Percentiles rank a stretch among this genome's conserved stretches.
Evolutionary conservation across 257 asterid species (phyloP).

Genomic region (Solanum tacnaense): DNA sequence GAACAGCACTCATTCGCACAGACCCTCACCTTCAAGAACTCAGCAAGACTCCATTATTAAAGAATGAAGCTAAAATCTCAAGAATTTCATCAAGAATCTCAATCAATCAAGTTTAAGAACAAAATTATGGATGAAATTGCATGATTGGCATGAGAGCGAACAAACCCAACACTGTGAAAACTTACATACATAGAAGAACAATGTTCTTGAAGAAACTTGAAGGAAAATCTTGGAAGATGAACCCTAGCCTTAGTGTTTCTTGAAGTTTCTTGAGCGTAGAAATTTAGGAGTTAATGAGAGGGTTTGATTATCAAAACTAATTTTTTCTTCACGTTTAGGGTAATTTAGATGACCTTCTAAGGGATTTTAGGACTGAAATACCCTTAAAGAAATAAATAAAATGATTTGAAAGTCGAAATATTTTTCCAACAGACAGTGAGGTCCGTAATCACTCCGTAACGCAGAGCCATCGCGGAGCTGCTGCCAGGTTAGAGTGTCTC

Average conservation of each 20-base stretch:
- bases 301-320: no score
- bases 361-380: background rate
- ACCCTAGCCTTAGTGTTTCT: background rate
- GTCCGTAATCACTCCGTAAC: background rate
- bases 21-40: background rate
- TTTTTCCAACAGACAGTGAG: background rate
- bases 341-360: background rate
- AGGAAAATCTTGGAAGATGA: background rate
- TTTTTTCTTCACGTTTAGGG: background rate
- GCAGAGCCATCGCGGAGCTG: background rate
- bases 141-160: background rate
- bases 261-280: background rate
- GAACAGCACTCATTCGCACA: background rate
- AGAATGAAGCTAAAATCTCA: background rate
- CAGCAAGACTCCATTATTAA: background rate
- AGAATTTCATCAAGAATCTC: background rate
- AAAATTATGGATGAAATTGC: background rate
- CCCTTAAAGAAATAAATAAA: background rate
- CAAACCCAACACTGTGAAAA: background rate
- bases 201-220: background rate
- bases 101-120: background rate
- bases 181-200: background rate
- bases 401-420: background rate
- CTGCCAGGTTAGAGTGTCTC: background rate
- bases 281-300: background rate